Evolutionary conservation across 768 basidiomycete species (phyloP).

Genomic region (Naganishia friedmannii): DNA sequence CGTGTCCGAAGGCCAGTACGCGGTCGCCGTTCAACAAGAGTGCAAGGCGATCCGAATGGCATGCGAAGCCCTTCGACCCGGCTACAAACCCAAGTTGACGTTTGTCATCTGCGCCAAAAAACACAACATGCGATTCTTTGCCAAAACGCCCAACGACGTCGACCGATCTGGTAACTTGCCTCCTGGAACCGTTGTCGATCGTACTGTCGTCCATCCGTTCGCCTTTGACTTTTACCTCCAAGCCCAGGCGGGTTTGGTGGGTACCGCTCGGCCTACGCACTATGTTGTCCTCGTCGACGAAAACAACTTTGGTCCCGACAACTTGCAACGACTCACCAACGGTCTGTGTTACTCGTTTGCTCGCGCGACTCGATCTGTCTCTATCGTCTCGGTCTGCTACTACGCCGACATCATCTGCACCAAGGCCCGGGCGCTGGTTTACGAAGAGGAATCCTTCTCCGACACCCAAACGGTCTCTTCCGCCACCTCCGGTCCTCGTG

Average conservation of each 20-base stretch:
- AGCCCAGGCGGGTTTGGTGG: conserved; percentile 47
- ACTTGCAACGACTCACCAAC: conserved; percentile 40
- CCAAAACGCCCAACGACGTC: conserved; percentile 34
- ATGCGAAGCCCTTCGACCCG: conserved; percentile 35
- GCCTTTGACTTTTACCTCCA: conserved; percentile 51
- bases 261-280: conserved; percentile 51
- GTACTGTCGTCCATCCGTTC: conserved; percentile 46
- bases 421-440: conserved; percentile 45
- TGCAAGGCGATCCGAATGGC: conserved; percentile 46
- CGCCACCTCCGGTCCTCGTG: not conserved
- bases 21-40: conserved; percentile 46
- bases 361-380: conserved; percentile 48
- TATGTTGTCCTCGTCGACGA: conserved; percentile 48
- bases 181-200: conserved; percentile 46
- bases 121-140: conserved; percentile 50
- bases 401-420: conserved; percentile 49
- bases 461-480: conserved; percentile 15
- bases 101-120: conserved; percentile 48
- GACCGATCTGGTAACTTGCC: conserved; percentile 46
- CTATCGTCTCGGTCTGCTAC: conserved; percentile 49
- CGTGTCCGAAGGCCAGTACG: conserved; percentile 48
- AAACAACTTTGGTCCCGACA: conserved; percentile 43
- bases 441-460: conserved; percentile 35
- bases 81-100: conserved; percentile 46
- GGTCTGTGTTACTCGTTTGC: conserved; percentile 46